Percentiles rank a stretch among this genome's conserved stretches.
These are phyloP conservation scores for Cercospora sesami DNA, from an alignment of 2,329 filamentous ascomycete species.

Conservation along the genomic window DNA sequence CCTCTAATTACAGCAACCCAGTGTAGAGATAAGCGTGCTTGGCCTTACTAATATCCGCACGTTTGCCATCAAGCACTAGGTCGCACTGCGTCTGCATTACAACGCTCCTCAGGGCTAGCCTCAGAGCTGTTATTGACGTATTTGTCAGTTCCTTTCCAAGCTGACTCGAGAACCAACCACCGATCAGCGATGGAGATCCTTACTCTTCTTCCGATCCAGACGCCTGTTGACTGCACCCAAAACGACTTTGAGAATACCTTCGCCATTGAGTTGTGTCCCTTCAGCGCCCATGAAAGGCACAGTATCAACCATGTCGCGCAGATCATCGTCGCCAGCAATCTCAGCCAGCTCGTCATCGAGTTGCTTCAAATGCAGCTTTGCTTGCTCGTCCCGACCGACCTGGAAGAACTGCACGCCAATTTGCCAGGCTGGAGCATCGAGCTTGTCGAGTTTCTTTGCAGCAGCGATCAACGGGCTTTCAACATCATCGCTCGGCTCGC, in stretches of 20 bases:
- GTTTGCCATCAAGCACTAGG: background rate
- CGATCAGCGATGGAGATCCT: slow-evolving; percentile 32
- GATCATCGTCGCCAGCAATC: slow-evolving; percentile 51
- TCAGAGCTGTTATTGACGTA: background rate
- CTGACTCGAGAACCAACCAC: background rate
- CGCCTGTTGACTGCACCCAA: slow-evolving; percentile 72
- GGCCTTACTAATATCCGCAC: background rate
- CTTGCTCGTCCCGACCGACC: slow-evolving; percentile 71
- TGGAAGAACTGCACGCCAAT: slow-evolving; percentile 96
- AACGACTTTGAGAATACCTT: slow-evolving; percentile 77
- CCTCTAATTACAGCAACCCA: background rate
- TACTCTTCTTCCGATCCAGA: slow-evolving; percentile 54
- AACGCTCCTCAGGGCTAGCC: background rate
- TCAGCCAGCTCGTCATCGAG: slow-evolving; percentile 72
- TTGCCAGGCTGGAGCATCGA: slow-evolving; percentile 74
- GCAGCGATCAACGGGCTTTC: slow-evolving; percentile 66
- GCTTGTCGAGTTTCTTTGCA: slow-evolving; percentile 68
- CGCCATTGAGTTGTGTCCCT: slow-evolving; percentile 60
- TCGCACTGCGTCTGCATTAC: background rate
- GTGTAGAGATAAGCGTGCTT: background rate
- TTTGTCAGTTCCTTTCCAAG: background rate
- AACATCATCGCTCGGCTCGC: slow-evolving; percentile 75
- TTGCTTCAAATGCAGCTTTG: slow-evolving; percentile 64
- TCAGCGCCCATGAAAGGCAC: slow-evolving; percentile 66
- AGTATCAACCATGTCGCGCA: slow-evolving; percentile 91